Evolutionary conservation across 306 rosid genomes (phyloP).

Genomic region (Amphicarpaea edgeworthii): DNA sequence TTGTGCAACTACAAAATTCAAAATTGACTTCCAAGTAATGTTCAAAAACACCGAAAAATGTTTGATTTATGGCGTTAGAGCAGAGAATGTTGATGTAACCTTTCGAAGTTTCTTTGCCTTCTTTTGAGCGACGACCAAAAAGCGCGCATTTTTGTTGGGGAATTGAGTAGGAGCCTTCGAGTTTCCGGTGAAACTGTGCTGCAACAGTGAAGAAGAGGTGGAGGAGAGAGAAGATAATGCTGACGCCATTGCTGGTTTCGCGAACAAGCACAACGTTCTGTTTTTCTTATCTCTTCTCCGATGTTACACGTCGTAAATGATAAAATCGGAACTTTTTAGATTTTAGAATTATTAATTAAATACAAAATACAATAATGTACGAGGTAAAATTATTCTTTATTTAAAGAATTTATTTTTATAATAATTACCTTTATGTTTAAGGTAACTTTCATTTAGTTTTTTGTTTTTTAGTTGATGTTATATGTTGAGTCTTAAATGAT

Average conservation of each 20-base stretch:
- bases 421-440: neutral
- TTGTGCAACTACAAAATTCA: neutral
- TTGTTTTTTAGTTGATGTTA: too few relatives aligned
- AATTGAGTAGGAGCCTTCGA: conserved; percentile 51
- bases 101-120: conserved; percentile 78
- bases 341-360: neutral
- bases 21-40: conserved; percentile 20
- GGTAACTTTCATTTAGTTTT: too few relatives aligned
- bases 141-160: conserved; percentile 40
- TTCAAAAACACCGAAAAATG: neutral
- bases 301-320: neutral
- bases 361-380: neutral
- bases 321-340: neutral
- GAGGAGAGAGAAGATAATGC: conserved; percentile 70
- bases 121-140: conserved; percentile 77
- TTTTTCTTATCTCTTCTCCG: conserved; percentile 45
- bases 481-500: too few relatives aligned
- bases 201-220: conserved; percentile 61
- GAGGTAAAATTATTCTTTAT: neutral
- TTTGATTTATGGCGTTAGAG: conserved; percentile 7
- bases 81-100: conserved; percentile 52
- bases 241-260: conserved; percentile 64
- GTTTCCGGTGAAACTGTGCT: conserved; percentile 53
- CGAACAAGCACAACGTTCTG: conserved; percentile 10
- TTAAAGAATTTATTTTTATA: neutral